A percentile compares a stretch with the other conserved stretches of the same genome.
These are phyloP conservation scores for Vaccinium vitisidaea DNA, from an alignment of 148 eudicot genomes.

Conservation along the genomic window DNA sequence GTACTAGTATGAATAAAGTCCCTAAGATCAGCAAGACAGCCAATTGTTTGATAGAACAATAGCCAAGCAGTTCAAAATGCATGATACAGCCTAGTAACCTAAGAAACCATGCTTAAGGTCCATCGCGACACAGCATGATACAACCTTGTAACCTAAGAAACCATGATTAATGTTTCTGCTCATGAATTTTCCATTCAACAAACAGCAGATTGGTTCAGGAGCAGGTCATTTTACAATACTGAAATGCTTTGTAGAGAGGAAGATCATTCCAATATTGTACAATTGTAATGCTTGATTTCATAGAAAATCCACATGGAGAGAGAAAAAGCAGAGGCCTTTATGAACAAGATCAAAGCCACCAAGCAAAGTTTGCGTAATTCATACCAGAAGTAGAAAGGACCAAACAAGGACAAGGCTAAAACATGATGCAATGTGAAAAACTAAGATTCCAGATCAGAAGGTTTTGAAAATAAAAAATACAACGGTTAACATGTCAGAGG, in stretches of 20 bases:
- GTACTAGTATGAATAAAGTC: neutral
- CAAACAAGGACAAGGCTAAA: neutral
- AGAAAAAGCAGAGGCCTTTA: neutral
- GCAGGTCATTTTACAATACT: neutral
- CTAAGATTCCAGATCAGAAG: neutral
- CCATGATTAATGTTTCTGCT: neutral
- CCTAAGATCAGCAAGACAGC: neutral
- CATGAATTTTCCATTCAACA: neutral
- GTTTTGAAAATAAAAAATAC: neutral
- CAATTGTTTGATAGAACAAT: neutral
- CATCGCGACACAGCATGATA: neutral
- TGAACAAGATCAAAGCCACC: neutral
- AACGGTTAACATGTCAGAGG: neutral
- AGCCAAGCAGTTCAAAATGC: neutral
- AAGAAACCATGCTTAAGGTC: neutral
- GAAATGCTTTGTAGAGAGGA: neutral
- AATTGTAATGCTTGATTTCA: neutral
- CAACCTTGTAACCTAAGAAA: no score
- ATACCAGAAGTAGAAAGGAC: neutral
- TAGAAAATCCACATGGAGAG: neutral
- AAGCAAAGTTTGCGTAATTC: neutral
- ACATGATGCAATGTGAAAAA: neutral
- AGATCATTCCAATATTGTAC: neutral
- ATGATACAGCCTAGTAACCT: neutral
- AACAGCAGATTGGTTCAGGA: neutral